Evolutionary conservation across 2,329 filamentous ascomycete genomes (phyloP), one percentile per base, ranked within the genome.

Genomic region (Ophidiomyces ophidiicola): DNA sequence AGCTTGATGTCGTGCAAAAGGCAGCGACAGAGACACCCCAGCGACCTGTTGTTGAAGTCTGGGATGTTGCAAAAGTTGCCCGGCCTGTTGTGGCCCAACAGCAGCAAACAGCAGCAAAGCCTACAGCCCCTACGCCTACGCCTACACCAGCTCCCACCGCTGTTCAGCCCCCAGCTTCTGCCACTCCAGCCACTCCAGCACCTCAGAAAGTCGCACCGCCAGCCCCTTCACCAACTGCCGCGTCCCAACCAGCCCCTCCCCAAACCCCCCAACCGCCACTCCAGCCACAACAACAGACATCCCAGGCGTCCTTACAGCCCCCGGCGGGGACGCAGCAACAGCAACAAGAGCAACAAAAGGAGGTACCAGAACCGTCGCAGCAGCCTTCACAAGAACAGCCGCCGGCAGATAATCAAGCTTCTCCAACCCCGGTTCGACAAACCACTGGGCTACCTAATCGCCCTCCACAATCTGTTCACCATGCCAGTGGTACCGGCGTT

Each of bases 1-100:
- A 90, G 63, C 63, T 92, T 21, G 72, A 74, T 1, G 75, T 90
- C 1, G 82, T 96, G 3, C 74, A 86, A 53, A 82, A 76, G 32
- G 87, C 88, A 8, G 85, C 81, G 0, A 71, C 70, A n/a, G 81
- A 93, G 33, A 94, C 87, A 0, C 88, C 88, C 0, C 71, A 88
- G 51, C 78, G 77, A 55, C 76, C 86, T 0, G 85, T 96, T 3
- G 74, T 67, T 6, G 86, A 94, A 59, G 87, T 94, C 0, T 94
- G 84, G 82, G 77, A 80, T 46, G 65, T 82, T 39, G 86, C 81
- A 0, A 87, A 88, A 60, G 67, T 63, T 38, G 72, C 76, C 12
- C 39, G 39, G 21, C 40, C 33, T 17, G 26, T 24, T 44, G 46
- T 18, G 46, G 55, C 20, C 47, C 53, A 39, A 41, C 47, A 3